Evolutionary conservation across 306 rosid genomes (phyloP).

Genomic region (Prunus fruticosa): DNA sequence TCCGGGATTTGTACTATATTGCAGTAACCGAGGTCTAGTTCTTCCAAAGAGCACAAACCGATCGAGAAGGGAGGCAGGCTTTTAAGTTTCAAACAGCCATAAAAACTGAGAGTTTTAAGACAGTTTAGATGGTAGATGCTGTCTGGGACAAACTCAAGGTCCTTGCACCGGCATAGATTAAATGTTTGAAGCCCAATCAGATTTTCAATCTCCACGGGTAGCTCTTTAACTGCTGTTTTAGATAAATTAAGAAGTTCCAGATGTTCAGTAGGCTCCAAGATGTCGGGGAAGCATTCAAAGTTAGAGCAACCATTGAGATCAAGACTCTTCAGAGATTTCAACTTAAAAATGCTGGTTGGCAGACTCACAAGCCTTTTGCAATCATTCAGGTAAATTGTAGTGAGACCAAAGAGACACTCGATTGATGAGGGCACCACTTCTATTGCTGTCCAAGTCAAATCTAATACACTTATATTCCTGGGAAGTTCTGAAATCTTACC

Average conservation of each 20-base stretch:
- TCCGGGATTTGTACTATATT: background rate
- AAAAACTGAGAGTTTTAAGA: background rate
- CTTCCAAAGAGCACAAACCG: background rate
- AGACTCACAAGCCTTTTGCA: background rate
- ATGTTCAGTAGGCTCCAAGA: background rate
- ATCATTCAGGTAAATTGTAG: background rate
- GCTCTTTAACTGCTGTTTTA: background rate
- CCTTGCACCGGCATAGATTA: rapidly evolving
- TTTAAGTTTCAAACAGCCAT: background rate
- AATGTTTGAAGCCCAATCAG: background rate
- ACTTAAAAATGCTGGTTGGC: constrained; percentile 1
- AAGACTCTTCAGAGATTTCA: background rate
- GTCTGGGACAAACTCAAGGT: background rate
- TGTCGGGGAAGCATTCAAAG: background rate
- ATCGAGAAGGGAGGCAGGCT: background rate
- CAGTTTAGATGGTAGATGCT: background rate
- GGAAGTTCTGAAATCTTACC: too few species aligned
- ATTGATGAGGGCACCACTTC: background rate
- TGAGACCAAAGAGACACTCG: background rate
- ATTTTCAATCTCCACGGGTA: background rate
- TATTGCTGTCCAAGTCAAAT: background rate
- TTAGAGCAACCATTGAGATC: background rate
- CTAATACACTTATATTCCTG: too few species aligned
- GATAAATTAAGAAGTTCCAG: background rate
- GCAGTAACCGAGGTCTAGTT: background rate